phyloP scores from a whole-genome alignment of 805 yeast species.

The Candida odintsovae region DNA sequence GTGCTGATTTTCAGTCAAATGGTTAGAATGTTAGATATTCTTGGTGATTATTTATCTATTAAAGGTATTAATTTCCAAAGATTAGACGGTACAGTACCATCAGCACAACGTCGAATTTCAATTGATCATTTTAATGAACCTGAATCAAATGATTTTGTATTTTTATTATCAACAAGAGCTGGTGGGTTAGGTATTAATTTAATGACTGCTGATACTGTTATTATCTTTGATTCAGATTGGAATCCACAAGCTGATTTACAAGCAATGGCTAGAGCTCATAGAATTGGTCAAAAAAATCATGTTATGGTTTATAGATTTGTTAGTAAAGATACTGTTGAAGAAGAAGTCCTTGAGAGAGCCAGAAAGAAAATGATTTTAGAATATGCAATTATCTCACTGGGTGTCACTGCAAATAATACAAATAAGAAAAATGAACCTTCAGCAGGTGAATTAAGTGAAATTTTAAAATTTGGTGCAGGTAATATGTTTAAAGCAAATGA shows the following conservation, averaged over 20 bases:
- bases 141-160: constrained; percentile 86
- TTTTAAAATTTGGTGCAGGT: constrained; percentile 96
- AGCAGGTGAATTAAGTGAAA: constrained; percentile 81
- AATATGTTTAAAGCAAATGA: constrained; percentile 95
- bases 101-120: constrained; percentile 87
- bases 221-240: constrained; percentile 98
- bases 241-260: constrained; percentile 98
- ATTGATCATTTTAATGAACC: constrained; percentile 96
- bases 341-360: constrained; percentile 93
- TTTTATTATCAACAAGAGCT: constrained; percentile 89
- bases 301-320: constrained; percentile 97
- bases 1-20: constrained; percentile 93
- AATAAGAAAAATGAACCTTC: constrained; percentile 64
- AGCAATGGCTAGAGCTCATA: constrained; percentile 99
- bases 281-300: constrained; percentile 98
- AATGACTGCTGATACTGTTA: constrained; percentile 99
- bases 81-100: constrained; percentile 94
- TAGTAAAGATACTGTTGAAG: constrained; percentile 97
- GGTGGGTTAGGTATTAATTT: constrained; percentile 98
- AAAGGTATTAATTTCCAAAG: constrained; percentile 88
- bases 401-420: constrained; percentile 70
- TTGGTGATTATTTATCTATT: constrained; percentile 87
- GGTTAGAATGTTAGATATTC: constrained; percentile 93
- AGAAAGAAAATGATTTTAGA: constrained; percentile 97
- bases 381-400: constrained; percentile 93